Percentiles rank a stretch among this genome's conserved stretches.
Evolutionary conservation across 805 yeast genomes (phyloP).

Genomic region (Danielia reshetovae): DNA sequence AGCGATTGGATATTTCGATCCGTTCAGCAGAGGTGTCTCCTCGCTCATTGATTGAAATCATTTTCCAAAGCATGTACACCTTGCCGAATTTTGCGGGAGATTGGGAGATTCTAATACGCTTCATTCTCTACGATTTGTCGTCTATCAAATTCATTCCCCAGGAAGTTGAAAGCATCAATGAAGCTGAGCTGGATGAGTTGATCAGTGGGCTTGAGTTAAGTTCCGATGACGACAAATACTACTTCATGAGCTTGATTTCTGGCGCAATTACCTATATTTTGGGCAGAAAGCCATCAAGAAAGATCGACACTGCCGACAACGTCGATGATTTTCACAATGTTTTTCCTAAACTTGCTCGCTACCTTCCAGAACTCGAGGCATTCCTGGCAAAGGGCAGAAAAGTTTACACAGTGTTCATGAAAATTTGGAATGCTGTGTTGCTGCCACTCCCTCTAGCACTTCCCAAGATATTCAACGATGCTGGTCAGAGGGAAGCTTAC

Average conservation of each 20-base stretch:
- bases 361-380: slow-evolving; percentile 20
- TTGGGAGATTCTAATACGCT: slow-evolving; percentile 40
- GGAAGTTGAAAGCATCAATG: slow-evolving; percentile 9
- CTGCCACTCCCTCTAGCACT: slow-evolving; percentile 11
- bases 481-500: slow-evolving; percentile 24
- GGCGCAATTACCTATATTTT: slow-evolving; percentile 36
- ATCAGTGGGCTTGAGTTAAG: slow-evolving; percentile 25
- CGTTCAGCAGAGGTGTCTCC: slow-evolving; percentile 1
- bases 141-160: slow-evolving; percentile 21
- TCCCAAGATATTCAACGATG: slow-evolving; percentile 23
- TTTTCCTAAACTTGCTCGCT: slow-evolving; percentile 21
- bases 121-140: slow-evolving; percentile 43
- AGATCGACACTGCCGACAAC: slow-evolving; percentile 13
- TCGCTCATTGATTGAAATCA: slow-evolving; percentile 9
- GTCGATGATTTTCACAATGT: slow-evolving; percentile 12
- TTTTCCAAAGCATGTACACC: slow-evolving; percentile 32
- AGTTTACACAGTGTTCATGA: slow-evolving; percentile 20
- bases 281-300: slow-evolving; percentile 18
- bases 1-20: slow-evolving; percentile 2
- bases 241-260: slow-evolving; percentile 34
- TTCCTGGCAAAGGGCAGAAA: slow-evolving; percentile 18
- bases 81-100: slow-evolving; percentile 27
- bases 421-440: slow-evolving; percentile 24
- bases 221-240: slow-evolving; percentile 16
- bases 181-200: slow-evolving; percentile 25